Conservation (phyloP, 139 green algal species). For the Zygnema circumcarinatum region DNA sequence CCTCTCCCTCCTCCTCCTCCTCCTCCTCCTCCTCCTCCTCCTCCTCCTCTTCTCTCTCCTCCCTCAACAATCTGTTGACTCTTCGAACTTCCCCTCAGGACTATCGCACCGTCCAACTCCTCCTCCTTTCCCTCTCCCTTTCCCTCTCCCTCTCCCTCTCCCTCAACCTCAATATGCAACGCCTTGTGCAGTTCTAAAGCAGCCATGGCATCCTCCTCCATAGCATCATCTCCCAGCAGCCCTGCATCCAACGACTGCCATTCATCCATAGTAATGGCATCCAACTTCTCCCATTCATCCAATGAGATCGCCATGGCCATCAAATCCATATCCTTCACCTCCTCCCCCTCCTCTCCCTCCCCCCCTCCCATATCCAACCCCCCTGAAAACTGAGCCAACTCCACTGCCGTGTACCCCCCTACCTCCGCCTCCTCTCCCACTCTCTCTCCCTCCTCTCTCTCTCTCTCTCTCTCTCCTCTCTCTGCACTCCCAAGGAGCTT, state of each 20-base stretch:
- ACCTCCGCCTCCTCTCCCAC: background rate
- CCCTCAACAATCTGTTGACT: too few species aligned
- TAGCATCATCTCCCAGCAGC: background rate
- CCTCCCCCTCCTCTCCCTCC: conserved; percentile 2
- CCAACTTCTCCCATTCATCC: conserved; percentile 50
- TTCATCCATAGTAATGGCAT: conserved; percentile 51
- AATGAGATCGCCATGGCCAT: conserved; percentile 54
- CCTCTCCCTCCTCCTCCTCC: background rate
- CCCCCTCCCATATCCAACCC: background rate
- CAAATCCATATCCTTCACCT: conserved; percentile 10
- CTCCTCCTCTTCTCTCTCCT: background rate
- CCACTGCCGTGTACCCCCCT: background rate
- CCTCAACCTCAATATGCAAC: background rate
- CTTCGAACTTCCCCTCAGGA: too few species aligned
- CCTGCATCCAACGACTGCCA: conserved; percentile 52
- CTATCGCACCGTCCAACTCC: too few species aligned
- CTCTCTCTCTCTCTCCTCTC: background rate
- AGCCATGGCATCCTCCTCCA: background rate
- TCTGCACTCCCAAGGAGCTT: background rate
- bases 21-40: background rate
- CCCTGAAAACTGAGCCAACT: background rate
- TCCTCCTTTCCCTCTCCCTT: conserved; percentile 9
- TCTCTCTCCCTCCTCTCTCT: background rate
- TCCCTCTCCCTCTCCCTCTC: conserved; percentile 1
- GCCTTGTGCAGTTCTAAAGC: background rate